Evolutionary conservation across 2,329 filamentous ascomycete genomes (phyloP).

Genomic region (Claviceps sp.): DNA sequence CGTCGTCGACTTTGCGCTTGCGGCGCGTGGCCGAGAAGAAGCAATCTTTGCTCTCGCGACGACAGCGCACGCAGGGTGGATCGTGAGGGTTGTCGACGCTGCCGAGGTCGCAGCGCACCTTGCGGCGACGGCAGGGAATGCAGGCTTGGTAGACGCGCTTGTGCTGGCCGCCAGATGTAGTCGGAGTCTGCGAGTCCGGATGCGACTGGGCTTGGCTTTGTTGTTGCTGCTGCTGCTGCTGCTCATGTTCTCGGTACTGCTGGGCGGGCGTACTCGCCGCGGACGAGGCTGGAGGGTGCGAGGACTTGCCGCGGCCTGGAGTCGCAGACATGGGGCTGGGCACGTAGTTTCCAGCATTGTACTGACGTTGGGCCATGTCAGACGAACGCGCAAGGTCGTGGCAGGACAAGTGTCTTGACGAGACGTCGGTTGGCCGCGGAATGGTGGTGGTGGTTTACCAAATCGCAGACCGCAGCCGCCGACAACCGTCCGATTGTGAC

Average conservation of each 20-base stretch:
- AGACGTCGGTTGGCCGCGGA: conserved; percentile 22
- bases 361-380: conserved; percentile 11
- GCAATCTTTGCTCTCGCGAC: conserved; percentile 90
- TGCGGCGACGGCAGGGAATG: conserved; percentile 47
- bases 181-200: neutral
- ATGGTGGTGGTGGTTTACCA: conserved; percentile 8
- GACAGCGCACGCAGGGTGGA: conserved; percentile 85
- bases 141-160: conserved; percentile 52
- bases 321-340: conserved; percentile 11
- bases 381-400: conserved; percentile 4
- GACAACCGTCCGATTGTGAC: too few species aligned
- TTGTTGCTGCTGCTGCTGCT: conserved; percentile 6
- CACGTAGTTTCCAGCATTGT: conserved; percentile 8
- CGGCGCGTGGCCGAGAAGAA: conserved; percentile 90
- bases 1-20: conserved; percentile 68
- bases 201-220: conserved; percentile 4
- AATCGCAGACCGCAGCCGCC: neutral
- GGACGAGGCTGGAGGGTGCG: conserved; percentile 3
- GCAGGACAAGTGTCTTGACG: conserved; percentile 2
- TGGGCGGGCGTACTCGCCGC: conserved; percentile 2
- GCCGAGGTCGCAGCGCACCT: conserved; percentile 49
- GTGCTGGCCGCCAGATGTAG: conserved; percentile 19
- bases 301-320: conserved; percentile 4
- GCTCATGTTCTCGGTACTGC: conserved; percentile 7
- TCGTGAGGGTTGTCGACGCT: conserved; percentile 89